Conservation (phyloP, 805 yeast species). For the Maudiozyma serrabonitensis region DNA sequence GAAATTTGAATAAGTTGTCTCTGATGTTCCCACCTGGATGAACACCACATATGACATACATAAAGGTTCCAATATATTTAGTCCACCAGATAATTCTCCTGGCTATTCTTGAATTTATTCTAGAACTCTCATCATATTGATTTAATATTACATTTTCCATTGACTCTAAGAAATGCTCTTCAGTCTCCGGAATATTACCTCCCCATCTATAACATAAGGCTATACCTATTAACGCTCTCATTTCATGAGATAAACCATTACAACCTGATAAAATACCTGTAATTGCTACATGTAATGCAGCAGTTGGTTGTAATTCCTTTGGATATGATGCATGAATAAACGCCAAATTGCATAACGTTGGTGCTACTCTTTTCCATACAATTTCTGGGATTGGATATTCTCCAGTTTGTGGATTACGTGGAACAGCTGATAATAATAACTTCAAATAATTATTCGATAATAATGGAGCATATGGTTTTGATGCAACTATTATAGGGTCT, state of each 20-base stretch:
- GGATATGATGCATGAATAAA: conserved; percentile 72
- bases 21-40: conserved; percentile 74
- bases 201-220: conserved; percentile 79
- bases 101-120: conserved; percentile 9
- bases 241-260: conserved; percentile 64
- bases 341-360: conserved; percentile 63
- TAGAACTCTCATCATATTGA: conserved; percentile 30
- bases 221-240: conserved; percentile 60
- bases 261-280: conserved; percentile 69
- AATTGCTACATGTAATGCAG: conserved; percentile 62
- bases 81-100: conserved; percentile 62
- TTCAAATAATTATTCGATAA: conserved; percentile 47
- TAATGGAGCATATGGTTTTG: conserved; percentile 65
- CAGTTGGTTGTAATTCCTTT: conserved; percentile 64
- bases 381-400: conserved; percentile 41
- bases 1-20: conserved; percentile 45
- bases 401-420: conserved; percentile 30
- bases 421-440: conserved; percentile 49
- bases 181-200: conserved; percentile 55
- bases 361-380: conserved; percentile 49
- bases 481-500: conserved; percentile 62
- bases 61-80: conserved; percentile 56
- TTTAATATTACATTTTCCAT: conserved; percentile 42
- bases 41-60: conserved; percentile 72
- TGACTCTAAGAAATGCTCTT: conserved; percentile 36